Evolutionary conservation across 2,329 filamentous ascomycete species (phyloP).

Genomic region (Lachnellula suecica): DNA sequence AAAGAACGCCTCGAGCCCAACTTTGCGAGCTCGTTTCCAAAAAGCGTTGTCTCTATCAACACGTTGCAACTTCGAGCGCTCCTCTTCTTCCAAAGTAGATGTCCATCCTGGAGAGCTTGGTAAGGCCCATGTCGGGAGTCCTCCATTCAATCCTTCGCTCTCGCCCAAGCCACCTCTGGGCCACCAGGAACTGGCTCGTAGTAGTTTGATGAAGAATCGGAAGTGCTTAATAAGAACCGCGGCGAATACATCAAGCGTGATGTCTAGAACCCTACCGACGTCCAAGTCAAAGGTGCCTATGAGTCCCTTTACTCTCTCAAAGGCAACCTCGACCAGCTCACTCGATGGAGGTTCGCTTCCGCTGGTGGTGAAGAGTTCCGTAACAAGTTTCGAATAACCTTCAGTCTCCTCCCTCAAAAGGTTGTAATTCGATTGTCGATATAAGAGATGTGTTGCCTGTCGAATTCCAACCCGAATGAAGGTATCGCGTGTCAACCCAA

Average conservation of each 20-base stretch:
- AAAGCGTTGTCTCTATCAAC: constrained; percentile 71
- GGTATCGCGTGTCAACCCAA: constrained; percentile 81
- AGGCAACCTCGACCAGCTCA: constrained; percentile 77
- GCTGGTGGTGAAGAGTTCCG: constrained; percentile 90
- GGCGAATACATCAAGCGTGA: constrained; percentile 92
- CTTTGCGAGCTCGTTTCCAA: constrained; percentile 75
- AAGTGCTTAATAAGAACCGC: constrained; percentile 90
- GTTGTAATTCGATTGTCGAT: constrained; percentile 96
- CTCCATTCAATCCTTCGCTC: constrained; percentile 46
- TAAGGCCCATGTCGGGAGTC: constrained; percentile 83
- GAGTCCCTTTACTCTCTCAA: constrained; percentile 88
- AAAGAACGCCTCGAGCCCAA: constrained; percentile 83
- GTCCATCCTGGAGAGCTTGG: constrained; percentile 66
- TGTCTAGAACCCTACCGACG: constrained; percentile 89
- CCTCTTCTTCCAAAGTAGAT: constrained; percentile 68
- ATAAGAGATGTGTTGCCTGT: constrained; percentile 88
- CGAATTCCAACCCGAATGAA: constrained; percentile 83
- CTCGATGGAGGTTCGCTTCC: constrained; percentile 72
- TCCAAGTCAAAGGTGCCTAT: constrained; percentile 97
- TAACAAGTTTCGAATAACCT: constrained; percentile 94
- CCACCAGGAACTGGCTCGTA: constrained; percentile 96
- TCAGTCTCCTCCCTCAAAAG: constrained; percentile 92
- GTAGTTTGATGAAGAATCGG: constrained; percentile 90
- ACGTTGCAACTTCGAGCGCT: constrained; percentile 53
- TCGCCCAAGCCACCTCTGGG: constrained; percentile 62